A percentile compares a stretch with the other conserved stretches of the same genome.
Conservation (phyloP, 1,284 basidiomycete species). For the Singerocomus inundabilis region DNA sequence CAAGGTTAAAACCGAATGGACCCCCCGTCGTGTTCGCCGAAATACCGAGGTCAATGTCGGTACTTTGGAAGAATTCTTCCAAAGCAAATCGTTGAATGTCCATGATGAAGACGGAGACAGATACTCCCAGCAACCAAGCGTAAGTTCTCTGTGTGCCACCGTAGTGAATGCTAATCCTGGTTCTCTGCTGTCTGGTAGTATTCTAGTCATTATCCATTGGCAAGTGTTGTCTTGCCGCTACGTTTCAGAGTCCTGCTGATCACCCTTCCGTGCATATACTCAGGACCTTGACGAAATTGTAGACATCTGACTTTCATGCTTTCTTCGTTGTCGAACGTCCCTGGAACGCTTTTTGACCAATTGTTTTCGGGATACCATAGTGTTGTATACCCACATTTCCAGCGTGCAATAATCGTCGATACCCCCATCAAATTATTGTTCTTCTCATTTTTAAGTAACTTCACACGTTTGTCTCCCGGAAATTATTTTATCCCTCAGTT, state of each 20-base stretch:
- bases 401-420: background rate
- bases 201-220: conserved; percentile 27
- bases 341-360: background rate
- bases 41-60: conserved; percentile 12
- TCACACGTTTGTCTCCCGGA: background rate
- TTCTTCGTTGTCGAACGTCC: background rate
- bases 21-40: conserved; percentile 9
- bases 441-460: background rate
- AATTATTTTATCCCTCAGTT: background rate
- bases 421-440: background rate
- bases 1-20: conserved; percentile 1
- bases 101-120: background rate
- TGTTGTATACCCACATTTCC: background rate
- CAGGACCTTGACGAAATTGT: conserved; percentile 24
- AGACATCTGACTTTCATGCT: conserved; percentile 13
- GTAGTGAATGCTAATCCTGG: background rate
- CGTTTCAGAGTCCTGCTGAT: background rate
- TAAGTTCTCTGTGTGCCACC: conserved; percentile 2
- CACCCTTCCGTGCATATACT: background rate
- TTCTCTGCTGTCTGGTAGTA: conserved; percentile 10
- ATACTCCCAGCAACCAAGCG: conserved; percentile 24
- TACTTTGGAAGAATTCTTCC: conserved; percentile 6
- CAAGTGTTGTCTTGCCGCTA: conserved; percentile 6
- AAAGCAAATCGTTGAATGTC: background rate
- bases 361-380: background rate